Base-by-base conservation (phyloP, 371 early-diverging fungal genomes). In the Actinomucor elegans region DNA sequence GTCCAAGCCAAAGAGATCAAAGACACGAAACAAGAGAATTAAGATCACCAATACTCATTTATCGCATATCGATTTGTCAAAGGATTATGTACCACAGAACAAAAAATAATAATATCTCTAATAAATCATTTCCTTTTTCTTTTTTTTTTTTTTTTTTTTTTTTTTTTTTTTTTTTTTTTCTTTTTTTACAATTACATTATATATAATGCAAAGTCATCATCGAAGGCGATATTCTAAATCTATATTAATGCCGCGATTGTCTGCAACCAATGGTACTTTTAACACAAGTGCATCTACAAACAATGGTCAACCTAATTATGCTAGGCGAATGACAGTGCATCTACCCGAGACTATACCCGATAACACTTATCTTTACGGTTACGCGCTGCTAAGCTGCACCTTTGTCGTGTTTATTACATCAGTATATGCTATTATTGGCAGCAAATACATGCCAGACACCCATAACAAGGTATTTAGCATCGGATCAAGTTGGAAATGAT, bases 41-140 rank as follows among this genome's bases (percentile, higher is more conserved):
- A 90, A 91, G 67, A 88, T 92, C 52, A 91, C 91, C 10, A 94
- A 94, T 57, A 91, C 91, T 31, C 94, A 94, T 64, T 79, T 94
- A 76, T 80, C 85, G 28, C 86, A 83, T 37, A 80, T 92, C 49
- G 93, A 93, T 71, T 69, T 93, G 10, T 88, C 91, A 8, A 83
- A 85, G 63, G 90, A 90, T 65, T 91, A 88, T 63, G 80, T 86
- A 7, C 78, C 77, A 10, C 58, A 52, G 20, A 66, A 73, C 18
- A 63, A 62, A 26, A 62, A 64, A 55, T 45, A 60, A 59, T 48
- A 35, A 35, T 21, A 23, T 26, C 27, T 15, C 4, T 35, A 12
- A 17, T 26, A 23, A 12, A 36, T 28, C 14, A 23, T 20, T 29
- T 18, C 9, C 5, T 15, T 33, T 42, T 17, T 24, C 11, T 29